Base-by-base conservation (phyloP, 176 grass and related monocot species). In the Hsuehochloa calcarea region DNA sequence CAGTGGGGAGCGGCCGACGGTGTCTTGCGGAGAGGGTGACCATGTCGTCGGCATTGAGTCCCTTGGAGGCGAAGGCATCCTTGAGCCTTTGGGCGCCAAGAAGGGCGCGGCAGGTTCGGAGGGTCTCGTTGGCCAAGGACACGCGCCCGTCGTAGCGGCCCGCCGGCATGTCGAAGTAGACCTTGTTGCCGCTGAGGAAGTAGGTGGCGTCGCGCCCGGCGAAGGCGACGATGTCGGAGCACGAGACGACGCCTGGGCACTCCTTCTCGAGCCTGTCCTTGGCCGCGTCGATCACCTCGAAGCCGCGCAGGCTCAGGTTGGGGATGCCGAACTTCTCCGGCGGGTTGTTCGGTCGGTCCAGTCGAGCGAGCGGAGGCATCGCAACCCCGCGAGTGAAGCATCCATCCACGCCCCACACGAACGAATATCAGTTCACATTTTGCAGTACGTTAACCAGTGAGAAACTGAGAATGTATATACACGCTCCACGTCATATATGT, bases 201-300 rank as follows among this genome's bases (percentile, higher is more conserved):
- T 15, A 46, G 37, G 56, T 69, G 1, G 86, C 72, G 87, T 92
- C 89, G 17, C 85, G 85, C 20, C 72, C 89, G 22, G 81, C 85
- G 65, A 91, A 91, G 59, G 89, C 85, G 75, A 90, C 74, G 64
- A 90, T 55, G 34, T 90, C 88, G 1, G 88, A 79, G 74, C 84
- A 90, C 3, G 84, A 91, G 75, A 91, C 89, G 47, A 84, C 4
- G 37, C 85, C 85, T 0, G 81, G 81, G 76, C 89, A 91, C 1
- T 5, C 17, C 4, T 5, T 0, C 68, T 93, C 91, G 4, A 93
- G 25, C 1, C 11, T 56, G 0, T 0, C 8, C 83, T 97, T 97
- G 5, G 90, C 90, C 0, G 12, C 31, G 71, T 97, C 77, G 70
- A 94, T 87, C 11, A 92, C 88, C 22, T 97, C 84, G n/a, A n/a